Evolutionary conservation across 306 rosid species (phyloP).

Genomic region (Prosopis cineraria): DNA sequence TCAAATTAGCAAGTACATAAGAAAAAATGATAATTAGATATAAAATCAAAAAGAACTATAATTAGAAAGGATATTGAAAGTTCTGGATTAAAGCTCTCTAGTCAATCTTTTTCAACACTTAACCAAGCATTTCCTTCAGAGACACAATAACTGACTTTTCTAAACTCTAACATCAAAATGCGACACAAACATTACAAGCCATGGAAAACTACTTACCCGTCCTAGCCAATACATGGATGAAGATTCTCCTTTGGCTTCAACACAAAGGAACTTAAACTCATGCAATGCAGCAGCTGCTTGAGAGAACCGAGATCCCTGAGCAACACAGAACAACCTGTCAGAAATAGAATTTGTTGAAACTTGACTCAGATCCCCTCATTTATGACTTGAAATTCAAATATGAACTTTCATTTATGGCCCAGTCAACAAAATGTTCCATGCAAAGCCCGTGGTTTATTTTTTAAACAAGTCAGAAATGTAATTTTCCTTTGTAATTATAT

Average conservation of each 20-base stretch:
- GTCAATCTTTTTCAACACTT: too few relatives aligned
- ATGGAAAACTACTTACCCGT: conserved; percentile 57
- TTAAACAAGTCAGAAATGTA: background rate
- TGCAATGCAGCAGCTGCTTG: conserved; percentile 93
- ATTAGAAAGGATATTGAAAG: too few relatives aligned
- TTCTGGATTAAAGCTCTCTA: too few relatives aligned
- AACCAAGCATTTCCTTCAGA: too few relatives aligned
- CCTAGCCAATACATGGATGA: conserved; percentile 84
- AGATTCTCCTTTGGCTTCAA: conserved; percentile 56
- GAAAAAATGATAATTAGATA: too few relatives aligned
- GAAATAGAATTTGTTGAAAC: conserved; percentile 5
- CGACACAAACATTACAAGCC: background rate
- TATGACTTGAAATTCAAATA: background rate
- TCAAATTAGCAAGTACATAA: background rate
- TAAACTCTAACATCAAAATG: background rate
- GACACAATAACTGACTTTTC: too few relatives aligned
- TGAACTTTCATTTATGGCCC: background rate
- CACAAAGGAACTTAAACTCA: conserved; percentile 77
- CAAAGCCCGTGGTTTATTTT: background rate
- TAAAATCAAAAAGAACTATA: too few relatives aligned
- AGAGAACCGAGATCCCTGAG: conserved; percentile 88
- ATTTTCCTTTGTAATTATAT: background rate
- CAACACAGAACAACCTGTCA: conserved; percentile 38
- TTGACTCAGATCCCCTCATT: background rate
- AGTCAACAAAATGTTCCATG: background rate